Conservation (phyloP, 2,329 filamentous ascomycete genomes). For the Colletotrichum falcatum region DNA sequence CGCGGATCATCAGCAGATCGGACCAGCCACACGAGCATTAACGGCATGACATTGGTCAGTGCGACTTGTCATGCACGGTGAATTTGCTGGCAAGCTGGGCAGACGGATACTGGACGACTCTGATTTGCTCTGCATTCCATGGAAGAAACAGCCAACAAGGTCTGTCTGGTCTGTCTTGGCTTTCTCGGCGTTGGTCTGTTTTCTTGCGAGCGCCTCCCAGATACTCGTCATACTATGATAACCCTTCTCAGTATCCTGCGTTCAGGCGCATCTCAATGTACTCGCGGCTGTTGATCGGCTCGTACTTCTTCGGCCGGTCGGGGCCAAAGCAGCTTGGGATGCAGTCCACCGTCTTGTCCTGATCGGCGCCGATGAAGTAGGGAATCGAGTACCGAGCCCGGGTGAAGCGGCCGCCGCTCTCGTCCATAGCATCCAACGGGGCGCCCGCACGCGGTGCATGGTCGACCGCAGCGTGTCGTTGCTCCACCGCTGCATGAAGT, state of each 20-base stretch:
- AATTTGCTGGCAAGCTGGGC: not conserved
- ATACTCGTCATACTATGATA: no score
- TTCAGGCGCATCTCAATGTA: slow-evolving; percentile 47
- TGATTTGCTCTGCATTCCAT: not conserved
- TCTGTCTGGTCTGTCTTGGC: no score
- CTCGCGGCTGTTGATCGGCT: slow-evolving; percentile 51
- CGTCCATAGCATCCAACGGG: slow-evolving; percentile 37
- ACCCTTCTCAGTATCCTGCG: slow-evolving; percentile 43
- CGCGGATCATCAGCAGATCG: slow-evolving; percentile 9
- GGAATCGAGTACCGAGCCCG: slow-evolving; percentile 68
- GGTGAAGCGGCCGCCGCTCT: slow-evolving; percentile 55
- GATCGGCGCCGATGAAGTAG: slow-evolving; percentile 67
- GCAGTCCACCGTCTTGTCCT: slow-evolving; percentile 63
- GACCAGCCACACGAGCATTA: slow-evolving; percentile 6
- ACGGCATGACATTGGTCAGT: slow-evolving; percentile 18
- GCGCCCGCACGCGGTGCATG: slow-evolving; percentile 45
- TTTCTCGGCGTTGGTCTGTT: not conserved
- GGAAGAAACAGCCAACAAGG: not conserved
- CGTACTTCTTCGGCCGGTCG: slow-evolving; percentile 61
- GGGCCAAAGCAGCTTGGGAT: slow-evolving; percentile 59
- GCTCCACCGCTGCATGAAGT: slow-evolving; percentile 55
- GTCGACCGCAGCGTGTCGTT: slow-evolving; percentile 52
- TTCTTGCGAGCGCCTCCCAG: no score
- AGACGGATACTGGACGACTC: not conserved
- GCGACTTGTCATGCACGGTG: slow-evolving; percentile 9